Evolutionary conservation across 805 yeast genomes (phyloP).

Genomic region (Saccharomyces mikatae): DNA sequence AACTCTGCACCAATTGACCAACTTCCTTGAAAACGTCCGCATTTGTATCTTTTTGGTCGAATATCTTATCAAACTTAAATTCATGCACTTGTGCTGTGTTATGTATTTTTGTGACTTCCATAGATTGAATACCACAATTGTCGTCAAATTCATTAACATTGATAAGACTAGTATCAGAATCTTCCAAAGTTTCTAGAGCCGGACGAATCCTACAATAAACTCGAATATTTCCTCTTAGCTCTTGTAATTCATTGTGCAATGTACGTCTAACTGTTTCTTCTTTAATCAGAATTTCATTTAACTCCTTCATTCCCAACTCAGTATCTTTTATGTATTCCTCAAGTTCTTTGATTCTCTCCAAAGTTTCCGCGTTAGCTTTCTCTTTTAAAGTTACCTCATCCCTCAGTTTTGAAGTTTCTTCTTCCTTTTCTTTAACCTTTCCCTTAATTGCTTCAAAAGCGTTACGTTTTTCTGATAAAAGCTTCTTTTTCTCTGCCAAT

Average conservation of each 20-base stretch:
- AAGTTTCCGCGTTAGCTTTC: constrained; percentile 2
- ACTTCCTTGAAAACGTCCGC: constrained; percentile 70
- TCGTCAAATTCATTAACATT: constrained; percentile 25
- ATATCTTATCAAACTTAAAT: constrained; percentile 75
- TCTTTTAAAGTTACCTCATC: constrained; percentile 17
- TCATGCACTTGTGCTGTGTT: constrained; percentile 4
- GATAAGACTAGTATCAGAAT: constrained; percentile 25
- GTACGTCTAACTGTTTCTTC: constrained; percentile 53
- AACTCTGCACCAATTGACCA: constrained; percentile 75
- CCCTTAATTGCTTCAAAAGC: constrained; percentile 15
- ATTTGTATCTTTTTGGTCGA: constrained; percentile 47
- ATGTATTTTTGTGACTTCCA: constrained; percentile 14
- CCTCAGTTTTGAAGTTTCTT: constrained; percentile 22
- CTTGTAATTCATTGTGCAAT: constrained; percentile 71
- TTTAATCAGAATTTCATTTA: constrained; percentile 33
- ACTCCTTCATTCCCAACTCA: constrained; percentile 21
- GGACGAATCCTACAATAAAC: constrained; percentile 87
- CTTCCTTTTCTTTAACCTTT: constrained; percentile 18
- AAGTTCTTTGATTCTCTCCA: constrained; percentile 13
- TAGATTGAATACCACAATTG: constrained; percentile 21
- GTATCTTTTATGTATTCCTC: constrained; percentile 27
- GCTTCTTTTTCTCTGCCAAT: constrained; percentile 7
- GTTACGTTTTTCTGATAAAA: constrained; percentile 7
- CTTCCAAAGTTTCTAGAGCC: constrained; percentile 13
- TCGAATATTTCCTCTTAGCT: constrained; percentile 82